Conservation (phyloP, 2,329 filamentous ascomycete genomes). For the Fusarium sp. region DNA sequence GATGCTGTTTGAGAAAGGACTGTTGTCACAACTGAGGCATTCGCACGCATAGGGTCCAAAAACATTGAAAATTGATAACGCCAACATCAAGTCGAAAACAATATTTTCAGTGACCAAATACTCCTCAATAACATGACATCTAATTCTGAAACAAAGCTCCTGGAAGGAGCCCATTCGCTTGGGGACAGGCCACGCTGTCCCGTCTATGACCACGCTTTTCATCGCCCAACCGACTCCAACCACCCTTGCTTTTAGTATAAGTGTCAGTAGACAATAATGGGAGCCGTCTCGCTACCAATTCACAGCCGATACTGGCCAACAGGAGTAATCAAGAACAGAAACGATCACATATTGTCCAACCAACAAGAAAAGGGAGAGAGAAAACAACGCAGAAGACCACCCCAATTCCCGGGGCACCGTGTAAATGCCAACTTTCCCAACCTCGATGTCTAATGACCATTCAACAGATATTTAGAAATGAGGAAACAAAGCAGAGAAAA, state of each 20-base stretch:
- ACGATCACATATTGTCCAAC: constrained; percentile 5
- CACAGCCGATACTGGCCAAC: constrained; percentile 13
- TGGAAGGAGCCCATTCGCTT: constrained; percentile 4
- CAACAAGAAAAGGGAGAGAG: background rate
- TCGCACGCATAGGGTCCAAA: background rate
- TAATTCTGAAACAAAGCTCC: constrained; percentile 30
- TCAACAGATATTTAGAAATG: constrained; percentile 25
- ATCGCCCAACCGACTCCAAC: constrained; percentile 36
- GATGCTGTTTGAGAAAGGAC: background rate
- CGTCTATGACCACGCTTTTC: constrained; percentile 45
- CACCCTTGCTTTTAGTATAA: constrained; percentile 36
- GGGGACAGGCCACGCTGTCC: constrained; percentile 27
- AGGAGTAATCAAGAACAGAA: constrained; percentile 17
- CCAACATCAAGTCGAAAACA: background rate
- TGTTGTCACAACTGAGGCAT: background rate
- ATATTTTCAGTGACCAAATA: constrained; percentile 1
- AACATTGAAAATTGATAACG: background rate
- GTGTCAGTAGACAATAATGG: constrained; percentile 10
- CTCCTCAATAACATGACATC: constrained; percentile 12
- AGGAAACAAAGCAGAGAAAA: constrained; percentile 1
- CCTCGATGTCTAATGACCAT: constrained; percentile 20
- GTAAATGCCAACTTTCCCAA: constrained; percentile 41
- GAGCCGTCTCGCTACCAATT: constrained; percentile 1
- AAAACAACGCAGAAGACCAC: constrained; percentile 10
- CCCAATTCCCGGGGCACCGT: constrained; percentile 30